These are phyloP conservation scores for Saussurea involucrata DNA, from an alignment of 129 eudicot species.

Conservation along the genomic window DNA sequence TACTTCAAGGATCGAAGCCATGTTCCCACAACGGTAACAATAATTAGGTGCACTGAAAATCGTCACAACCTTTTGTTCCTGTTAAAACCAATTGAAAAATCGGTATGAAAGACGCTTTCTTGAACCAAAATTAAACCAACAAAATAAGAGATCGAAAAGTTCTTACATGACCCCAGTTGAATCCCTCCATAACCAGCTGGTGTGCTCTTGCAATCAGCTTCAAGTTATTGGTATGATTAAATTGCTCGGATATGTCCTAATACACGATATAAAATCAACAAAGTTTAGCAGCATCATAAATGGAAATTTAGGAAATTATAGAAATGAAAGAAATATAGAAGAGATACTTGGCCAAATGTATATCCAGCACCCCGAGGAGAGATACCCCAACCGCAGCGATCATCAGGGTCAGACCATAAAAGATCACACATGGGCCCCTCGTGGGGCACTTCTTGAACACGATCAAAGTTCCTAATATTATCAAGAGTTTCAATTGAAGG, in stretches of 20 bases:
- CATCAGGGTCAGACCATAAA: slow-evolving; percentile 94
- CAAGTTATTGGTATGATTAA: slow-evolving; percentile 76
- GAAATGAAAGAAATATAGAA: not conserved
- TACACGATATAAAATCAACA: not conserved
- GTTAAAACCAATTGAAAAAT: slow-evolving; percentile 16
- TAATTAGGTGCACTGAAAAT: slow-evolving; percentile 93
- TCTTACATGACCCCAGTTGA: slow-evolving; percentile 89
- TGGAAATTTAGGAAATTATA: not conserved
- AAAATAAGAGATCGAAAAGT: not conserved
- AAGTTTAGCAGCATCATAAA: not conserved
- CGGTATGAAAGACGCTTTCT: not conserved
- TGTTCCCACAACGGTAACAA: slow-evolving; percentile 93
- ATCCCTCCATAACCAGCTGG: slow-evolving; percentile 98
- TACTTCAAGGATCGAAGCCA: slow-evolving; percentile 91
- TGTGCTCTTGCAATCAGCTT: slow-evolving; percentile 97
- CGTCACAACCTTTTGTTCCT: slow-evolving; percentile 94
- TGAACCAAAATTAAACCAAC: not conserved
- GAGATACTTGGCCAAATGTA: slow-evolving; percentile 86
- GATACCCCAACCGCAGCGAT: slow-evolving; percentile 96
- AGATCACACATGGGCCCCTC: slow-evolving; percentile 98
- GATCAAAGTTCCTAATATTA: slow-evolving; percentile 74
- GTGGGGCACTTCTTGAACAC: slow-evolving; percentile 97
- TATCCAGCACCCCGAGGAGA: slow-evolving; percentile 95
- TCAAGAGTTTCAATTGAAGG: slow-evolving; percentile 92
- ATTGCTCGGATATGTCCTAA: slow-evolving; percentile 95